Percentiles rank a stretch among this genome's conserved stretches.
These are phyloP conservation scores for Backusella tarrabulga DNA, from an alignment of 192 early-diverging fungal species.

Conservation along the genomic window DNA sequence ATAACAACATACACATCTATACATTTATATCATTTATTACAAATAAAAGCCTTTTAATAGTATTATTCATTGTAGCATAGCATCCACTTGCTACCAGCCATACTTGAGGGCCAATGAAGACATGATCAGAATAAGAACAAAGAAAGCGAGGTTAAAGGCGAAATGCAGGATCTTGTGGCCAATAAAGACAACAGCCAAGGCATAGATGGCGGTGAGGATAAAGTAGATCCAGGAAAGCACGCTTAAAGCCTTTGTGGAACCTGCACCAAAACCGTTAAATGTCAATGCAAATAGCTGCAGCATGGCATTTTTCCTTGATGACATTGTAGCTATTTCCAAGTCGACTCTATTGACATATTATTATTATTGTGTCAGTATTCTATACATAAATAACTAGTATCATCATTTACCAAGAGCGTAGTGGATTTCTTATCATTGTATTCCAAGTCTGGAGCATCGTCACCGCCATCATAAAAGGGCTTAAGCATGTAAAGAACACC, in stretches of 20 bases:
- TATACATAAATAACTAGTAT: neutral
- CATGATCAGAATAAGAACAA: neutral
- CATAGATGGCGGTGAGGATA: neutral
- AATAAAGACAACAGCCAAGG: neutral
- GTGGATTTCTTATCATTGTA: neutral
- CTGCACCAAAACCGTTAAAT: neutral
- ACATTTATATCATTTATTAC: too few relatives aligned
- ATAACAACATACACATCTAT: too few relatives aligned
- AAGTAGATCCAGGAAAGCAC: neutral
- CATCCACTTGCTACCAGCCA: neutral
- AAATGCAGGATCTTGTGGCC: neutral
- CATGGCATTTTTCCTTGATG: neutral
- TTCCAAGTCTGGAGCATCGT: neutral
- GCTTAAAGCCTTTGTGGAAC: neutral
- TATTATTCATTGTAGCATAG: too few relatives aligned
- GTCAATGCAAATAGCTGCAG: neutral
- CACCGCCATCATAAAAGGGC: neutral
- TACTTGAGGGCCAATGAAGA: neutral
- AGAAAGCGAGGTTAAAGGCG: neutral
- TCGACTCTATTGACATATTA: too few relatives aligned
- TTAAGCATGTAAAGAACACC: neutral
- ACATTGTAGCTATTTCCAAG: neutral
- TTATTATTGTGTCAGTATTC: too few relatives aligned
- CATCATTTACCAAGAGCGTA: neutral
- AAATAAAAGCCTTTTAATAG: too few relatives aligned